A percentile compares a stretch with the other conserved stretches of the same genome.
Evolutionary conservation across 2,329 filamentous ascomycete species (phyloP).

Genomic region (Phialophora tarda): DNA sequence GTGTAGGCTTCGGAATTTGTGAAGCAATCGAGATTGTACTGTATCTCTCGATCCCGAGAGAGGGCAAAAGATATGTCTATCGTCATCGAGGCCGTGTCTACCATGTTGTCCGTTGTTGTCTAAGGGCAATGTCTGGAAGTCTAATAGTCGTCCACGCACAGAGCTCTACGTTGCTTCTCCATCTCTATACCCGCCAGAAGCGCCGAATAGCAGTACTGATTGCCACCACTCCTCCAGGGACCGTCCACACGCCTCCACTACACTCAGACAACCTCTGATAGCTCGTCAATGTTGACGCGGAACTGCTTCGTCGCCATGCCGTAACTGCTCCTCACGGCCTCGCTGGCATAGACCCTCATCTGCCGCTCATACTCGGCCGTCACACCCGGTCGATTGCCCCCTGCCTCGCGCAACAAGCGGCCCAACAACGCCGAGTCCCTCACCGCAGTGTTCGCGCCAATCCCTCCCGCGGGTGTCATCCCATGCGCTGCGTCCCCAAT

Average conservation of each 20-base stretch:
- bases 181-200: background rate
- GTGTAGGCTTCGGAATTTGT: background rate
- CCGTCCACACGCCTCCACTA: background rate
- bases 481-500: slow-evolving; percentile 55
- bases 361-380: slow-evolving; percentile 49
- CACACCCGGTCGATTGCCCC: slow-evolving; percentile 52
- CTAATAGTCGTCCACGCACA: background rate
- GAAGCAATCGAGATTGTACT: background rate
- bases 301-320: slow-evolving; percentile 53
- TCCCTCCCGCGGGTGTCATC: slow-evolving; percentile 55
- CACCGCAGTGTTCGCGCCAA: slow-evolving; percentile 55
- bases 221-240: background rate
- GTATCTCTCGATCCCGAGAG: background rate
- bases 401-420: slow-evolving; percentile 57
- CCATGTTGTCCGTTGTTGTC: background rate
- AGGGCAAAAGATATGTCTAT: background rate
- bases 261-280: slow-evolving; percentile 1
- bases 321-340: slow-evolving; percentile 63
- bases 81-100: background rate
- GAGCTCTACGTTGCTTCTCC: background rate
- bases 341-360: slow-evolving; percentile 59
- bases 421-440: slow-evolving; percentile 51
- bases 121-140: background rate
- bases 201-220: background rate
- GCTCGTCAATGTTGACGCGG: slow-evolving; percentile 56